phyloP scores from a whole-genome alignment of 2,329 filamentous ascomycete species.

The Biscogniauxia marginata region DNA sequence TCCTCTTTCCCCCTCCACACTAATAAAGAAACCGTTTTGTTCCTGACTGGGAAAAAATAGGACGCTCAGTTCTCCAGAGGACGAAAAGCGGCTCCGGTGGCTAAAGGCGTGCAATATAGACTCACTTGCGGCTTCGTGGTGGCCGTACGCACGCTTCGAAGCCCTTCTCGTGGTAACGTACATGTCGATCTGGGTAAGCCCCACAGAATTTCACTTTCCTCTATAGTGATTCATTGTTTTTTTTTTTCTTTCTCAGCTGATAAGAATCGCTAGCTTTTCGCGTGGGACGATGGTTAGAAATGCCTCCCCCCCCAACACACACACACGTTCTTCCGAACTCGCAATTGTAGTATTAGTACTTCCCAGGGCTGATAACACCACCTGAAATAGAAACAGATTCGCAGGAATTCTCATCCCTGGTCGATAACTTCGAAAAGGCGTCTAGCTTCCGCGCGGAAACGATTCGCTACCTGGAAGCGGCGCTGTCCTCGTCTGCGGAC shows the following conservation, averaged over 20 bases:
- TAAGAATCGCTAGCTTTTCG: not conserved
- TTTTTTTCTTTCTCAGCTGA: too few relatives aligned
- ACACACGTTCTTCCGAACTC: not conserved
- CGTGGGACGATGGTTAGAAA: not conserved
- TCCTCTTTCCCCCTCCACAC: not conserved
- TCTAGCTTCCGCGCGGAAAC: not conserved
- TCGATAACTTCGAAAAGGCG: not conserved
- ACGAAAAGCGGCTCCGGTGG: constrained; percentile 2
- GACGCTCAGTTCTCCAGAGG: constrained; percentile 3
- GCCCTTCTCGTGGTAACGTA: not conserved
- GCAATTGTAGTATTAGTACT: too few relatives aligned
- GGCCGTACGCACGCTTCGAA: constrained; percentile 4
- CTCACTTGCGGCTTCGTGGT: constrained; percentile 5
- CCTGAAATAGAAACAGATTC: not conserved
- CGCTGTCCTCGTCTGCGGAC: not conserved
- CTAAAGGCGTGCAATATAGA: constrained; percentile 3
- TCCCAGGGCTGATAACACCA: too few relatives aligned
- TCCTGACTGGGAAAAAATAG: not conserved
- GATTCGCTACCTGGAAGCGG: not conserved
- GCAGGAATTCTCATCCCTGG: not conserved
- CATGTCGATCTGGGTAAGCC: constrained; percentile 3
- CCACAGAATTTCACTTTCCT: too few relatives aligned
- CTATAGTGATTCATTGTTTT: too few relatives aligned
- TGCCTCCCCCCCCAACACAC: not conserved
- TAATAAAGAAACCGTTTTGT: not conserved